Evolutionary conservation across 2,329 filamentous ascomycete species (phyloP).

Genomic region (Trichoderma gracile): DNA sequence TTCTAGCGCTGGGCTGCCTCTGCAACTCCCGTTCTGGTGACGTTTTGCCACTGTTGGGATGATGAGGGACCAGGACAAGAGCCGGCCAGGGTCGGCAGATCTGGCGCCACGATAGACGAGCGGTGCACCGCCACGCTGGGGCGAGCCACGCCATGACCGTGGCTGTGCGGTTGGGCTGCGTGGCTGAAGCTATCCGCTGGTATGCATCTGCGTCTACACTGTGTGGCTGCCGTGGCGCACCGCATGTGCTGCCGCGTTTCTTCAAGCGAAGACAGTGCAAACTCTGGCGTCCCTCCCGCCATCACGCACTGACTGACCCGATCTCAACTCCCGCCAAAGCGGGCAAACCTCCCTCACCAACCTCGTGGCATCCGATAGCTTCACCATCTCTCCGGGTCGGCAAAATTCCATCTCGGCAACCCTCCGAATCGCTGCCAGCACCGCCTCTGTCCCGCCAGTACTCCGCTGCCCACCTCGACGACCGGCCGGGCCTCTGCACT

Average conservation of each 20-base stretch:
- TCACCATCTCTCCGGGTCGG: conserved; percentile 12
- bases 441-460: not conserved
- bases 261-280: conserved; percentile 21
- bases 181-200: conserved; percentile 23
- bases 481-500: conserved; percentile 6
- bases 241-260: rapidly evolving
- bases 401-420: conserved; percentile 13
- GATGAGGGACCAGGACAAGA: no score
- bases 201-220: not conserved
- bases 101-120: conserved; percentile 4
- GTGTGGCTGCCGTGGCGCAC: conserved; percentile 7
- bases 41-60: conserved; percentile 3
- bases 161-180: conserved; percentile 9
- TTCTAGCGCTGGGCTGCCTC: not conserved
- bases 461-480: not conserved
- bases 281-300: not conserved
- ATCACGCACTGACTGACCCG: conserved; percentile 8
- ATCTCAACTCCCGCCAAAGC: conserved; percentile 21
- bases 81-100: conserved; percentile 4
- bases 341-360: conserved; percentile 14
- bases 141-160: not conserved
- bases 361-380: conserved; percentile 17
- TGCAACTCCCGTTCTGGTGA: conserved; percentile 8
- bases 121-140: conserved; percentile 8
- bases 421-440: conserved; percentile 4